phyloP scores from a whole-genome alignment of 257 asterid genomes.

The Cordia subcordata region DNA sequence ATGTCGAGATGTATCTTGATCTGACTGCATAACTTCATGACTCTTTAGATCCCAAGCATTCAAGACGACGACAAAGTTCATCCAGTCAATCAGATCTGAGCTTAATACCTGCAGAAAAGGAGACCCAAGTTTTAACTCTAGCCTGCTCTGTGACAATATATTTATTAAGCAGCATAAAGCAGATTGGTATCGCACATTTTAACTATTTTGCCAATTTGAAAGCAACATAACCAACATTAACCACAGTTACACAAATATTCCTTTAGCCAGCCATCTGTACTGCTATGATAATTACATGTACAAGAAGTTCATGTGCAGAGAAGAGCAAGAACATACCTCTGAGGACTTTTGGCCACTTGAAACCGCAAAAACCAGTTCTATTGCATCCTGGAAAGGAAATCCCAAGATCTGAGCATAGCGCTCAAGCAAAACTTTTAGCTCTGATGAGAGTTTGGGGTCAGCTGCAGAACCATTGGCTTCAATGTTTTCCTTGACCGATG shows the following conservation, averaged over 20 bases:
- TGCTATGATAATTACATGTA: constrained; percentile 5
- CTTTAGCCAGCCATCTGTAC: neutral
- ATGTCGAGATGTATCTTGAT: constrained; percentile 19
- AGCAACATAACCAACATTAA: too few relatives aligned
- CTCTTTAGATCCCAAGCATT: constrained; percentile 82
- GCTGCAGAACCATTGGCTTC: constrained; percentile 59
- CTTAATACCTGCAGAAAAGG: constrained; percentile 43
- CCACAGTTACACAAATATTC: too few relatives aligned
- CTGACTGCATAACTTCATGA: constrained; percentile 41
- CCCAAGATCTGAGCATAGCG: constrained; percentile 73
- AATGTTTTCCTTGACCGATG: constrained; percentile 59
- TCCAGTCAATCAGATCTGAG: constrained; percentile 60
- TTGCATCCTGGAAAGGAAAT: constrained; percentile 68
- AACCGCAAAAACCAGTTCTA: constrained; percentile 61
- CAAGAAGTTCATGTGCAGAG: neutral
- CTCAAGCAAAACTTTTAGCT: constrained; percentile 73
- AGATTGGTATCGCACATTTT: too few relatives aligned
- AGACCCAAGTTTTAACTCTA: neutral
- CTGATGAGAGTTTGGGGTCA: constrained; percentile 59
- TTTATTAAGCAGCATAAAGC: too few relatives aligned
- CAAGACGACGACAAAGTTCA: constrained; percentile 70
- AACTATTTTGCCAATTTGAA: too few relatives aligned
- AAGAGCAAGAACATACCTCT: constrained; percentile 43
- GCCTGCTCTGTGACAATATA: neutral
- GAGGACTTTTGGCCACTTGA: constrained; percentile 51